Percentiles rank a stretch among this genome's conserved stretches.
Conservation (phyloP, 2,329 filamentous ascomycete species). For the Epichloe hybrida region DNA sequence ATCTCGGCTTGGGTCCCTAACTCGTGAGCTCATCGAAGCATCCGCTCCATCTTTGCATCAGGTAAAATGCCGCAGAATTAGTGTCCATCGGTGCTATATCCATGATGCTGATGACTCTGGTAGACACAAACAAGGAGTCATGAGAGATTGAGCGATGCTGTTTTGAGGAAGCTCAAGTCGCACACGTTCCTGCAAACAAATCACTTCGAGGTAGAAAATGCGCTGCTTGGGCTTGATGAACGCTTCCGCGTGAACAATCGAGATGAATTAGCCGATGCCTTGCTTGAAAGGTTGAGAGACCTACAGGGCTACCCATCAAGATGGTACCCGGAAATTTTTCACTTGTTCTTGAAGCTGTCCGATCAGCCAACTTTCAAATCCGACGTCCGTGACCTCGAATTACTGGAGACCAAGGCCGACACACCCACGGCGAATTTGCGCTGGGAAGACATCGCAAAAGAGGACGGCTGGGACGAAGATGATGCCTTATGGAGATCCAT, state of each 20-base stretch:
- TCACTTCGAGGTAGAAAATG: constrained; percentile 56
- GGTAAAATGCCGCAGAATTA: constrained; percentile 24
- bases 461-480: constrained; percentile 59
- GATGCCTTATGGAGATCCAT: constrained; percentile 57
- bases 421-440: constrained; percentile 39
- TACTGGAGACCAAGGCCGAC: constrained; percentile 28
- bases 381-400: constrained; percentile 47
- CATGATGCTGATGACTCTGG: constrained; percentile 1
- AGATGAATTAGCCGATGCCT: constrained; percentile 63
- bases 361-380: constrained; percentile 65
- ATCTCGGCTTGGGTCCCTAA: constrained; percentile 48
- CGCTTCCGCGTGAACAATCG: constrained; percentile 71
- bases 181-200: constrained; percentile 54
- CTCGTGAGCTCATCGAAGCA: constrained; percentile 56
- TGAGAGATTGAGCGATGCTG: constrained; percentile 32
- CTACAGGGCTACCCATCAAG: constrained; percentile 40
- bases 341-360: constrained; percentile 67
- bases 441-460: constrained; percentile 67
- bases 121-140: constrained; percentile 23
- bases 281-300: constrained; percentile 45
- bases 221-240: constrained; percentile 64
- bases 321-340: constrained; percentile 68
- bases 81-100: background rate
- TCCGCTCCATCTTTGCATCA: constrained; percentile 42
- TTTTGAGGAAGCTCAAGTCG: constrained; percentile 37